phyloP scores from a whole-genome alignment of 305 asterid species.

The Plantago coronopus region DNA sequence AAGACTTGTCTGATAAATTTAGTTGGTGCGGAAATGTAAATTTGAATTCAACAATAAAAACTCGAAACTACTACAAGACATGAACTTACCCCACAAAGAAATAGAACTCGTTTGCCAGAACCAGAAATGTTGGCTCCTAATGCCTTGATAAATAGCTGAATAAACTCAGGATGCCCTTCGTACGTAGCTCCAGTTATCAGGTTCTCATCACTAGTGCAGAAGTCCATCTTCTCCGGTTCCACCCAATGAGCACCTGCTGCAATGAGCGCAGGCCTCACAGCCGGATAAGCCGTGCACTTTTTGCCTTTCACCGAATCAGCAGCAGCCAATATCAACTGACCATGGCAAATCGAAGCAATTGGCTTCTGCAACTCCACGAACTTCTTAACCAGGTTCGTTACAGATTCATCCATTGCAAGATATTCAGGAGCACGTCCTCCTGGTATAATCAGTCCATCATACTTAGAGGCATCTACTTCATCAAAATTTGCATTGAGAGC shows the following conservation, averaged over 20 bases:
- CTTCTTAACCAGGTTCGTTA: constrained; percentile 49
- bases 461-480: constrained; percentile 54
- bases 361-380: constrained; percentile 50
- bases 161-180: constrained; percentile 80
- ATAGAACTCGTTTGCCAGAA: constrained; percentile 65
- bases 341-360: constrained; percentile 82
- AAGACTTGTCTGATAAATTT: too few species aligned
- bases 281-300: constrained; percentile 80
- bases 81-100: constrained; percentile 84
- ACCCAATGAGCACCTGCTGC: constrained; percentile 92
- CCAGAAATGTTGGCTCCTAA: constrained; percentile 78
- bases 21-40: too few species aligned
- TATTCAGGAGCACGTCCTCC: constrained; percentile 99
- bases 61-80: constrained; percentile 10
- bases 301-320: constrained; percentile 55
- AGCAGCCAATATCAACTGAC: constrained; percentile 87
- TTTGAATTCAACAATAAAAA: background rate
- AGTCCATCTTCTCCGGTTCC: constrained; percentile 73
- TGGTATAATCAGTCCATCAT: constrained; percentile 81
- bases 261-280: constrained; percentile 58
- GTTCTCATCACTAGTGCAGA: constrained; percentile 69
- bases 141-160: constrained; percentile 70
- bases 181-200: constrained; percentile 79
- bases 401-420: constrained; percentile 69
- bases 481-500: constrained; percentile 76